phyloP scores from a whole-genome alignment of 164 flowering plant species.

The Chloranthus sessilifolius region DNA sequence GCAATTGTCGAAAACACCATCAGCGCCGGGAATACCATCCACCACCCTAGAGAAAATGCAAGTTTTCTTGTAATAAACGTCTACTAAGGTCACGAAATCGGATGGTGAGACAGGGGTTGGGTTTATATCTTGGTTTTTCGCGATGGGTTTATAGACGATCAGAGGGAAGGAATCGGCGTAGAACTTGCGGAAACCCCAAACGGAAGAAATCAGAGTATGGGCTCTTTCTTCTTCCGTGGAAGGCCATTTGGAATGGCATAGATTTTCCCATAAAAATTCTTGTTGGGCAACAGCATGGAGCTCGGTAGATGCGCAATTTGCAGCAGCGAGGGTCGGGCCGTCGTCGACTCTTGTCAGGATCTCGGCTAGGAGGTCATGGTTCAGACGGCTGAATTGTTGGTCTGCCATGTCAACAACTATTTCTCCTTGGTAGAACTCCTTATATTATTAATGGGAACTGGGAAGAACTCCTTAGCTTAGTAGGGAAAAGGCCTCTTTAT shows the following conservation, averaged over 20 bases:
- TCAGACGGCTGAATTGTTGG: background rate
- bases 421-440: too few relatives aligned
- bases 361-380: conserved; percentile 16
- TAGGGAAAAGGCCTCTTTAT: too few relatives aligned
- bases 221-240: conserved; percentile 16
- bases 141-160: conserved; percentile 4
- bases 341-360: conserved; percentile 22
- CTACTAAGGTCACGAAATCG: conserved; percentile 12
- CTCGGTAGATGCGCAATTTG: conserved; percentile 21
- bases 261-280: conserved; percentile 15
- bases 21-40: conserved; percentile 15
- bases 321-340: conserved; percentile 21
- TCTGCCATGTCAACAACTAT: too few relatives aligned
- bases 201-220: conserved; percentile 5
- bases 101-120: conserved; percentile 4
- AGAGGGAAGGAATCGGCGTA: conserved; percentile 25
- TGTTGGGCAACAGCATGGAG: conserved; percentile 12
- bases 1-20: conserved; percentile 15
- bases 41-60: conserved; percentile 26
- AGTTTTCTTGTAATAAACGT: conserved; percentile 13
- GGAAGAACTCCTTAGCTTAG: too few relatives aligned
- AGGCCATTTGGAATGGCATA: conserved; percentile 28
- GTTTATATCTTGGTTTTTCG: background rate
- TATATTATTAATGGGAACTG: too few relatives aligned
- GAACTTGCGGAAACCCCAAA: conserved; percentile 13